Conservation (phyloP, 192 early-diverging fungal genomes). For the Coemansia asiatica region DNA sequence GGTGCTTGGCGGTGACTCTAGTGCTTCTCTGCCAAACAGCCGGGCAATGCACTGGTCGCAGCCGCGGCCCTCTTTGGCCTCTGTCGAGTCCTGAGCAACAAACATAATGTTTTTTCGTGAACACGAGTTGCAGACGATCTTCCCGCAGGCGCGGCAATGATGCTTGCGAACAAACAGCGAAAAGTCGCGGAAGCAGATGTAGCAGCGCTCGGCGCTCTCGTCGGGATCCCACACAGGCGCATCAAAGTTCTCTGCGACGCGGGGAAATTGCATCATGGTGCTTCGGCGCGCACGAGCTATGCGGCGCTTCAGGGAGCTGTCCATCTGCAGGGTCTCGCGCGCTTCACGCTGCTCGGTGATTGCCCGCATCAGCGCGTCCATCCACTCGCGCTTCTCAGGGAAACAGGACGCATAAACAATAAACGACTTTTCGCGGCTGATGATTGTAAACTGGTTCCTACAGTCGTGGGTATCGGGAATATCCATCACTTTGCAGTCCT, state of each 20-base stretch:
- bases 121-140: constrained; percentile 74
- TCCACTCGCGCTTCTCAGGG: constrained; percentile 64
- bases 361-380: constrained; percentile 60
- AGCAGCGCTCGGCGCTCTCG: constrained; percentile 62
- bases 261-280: constrained; percentile 58
- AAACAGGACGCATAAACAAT: constrained; percentile 65
- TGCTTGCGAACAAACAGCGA: constrained; percentile 68
- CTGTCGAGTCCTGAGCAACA: constrained; percentile 23
- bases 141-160: constrained; percentile 79
- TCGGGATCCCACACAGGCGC: constrained; percentile 77
- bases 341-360: constrained; percentile 60
- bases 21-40: constrained; percentile 53
- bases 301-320: constrained; percentile 42
- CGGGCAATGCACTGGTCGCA: constrained; percentile 56
- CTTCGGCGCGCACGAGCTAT: constrained; percentile 47
- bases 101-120: constrained; percentile 62
- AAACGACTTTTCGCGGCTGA: constrained; percentile 79
- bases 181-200: constrained; percentile 73
- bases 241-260: constrained; percentile 68
- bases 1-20: constrained; percentile 49
- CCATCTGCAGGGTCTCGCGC: constrained; percentile 65
- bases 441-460: constrained; percentile 72
- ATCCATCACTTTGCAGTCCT: constrained; percentile 60
- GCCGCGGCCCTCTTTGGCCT: constrained; percentile 50
- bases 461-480: constrained; percentile 57